phyloP scores from a whole-genome alignment of 2,329 filamentous ascomycete genomes.

The Fonsecaea nubica region DNA sequence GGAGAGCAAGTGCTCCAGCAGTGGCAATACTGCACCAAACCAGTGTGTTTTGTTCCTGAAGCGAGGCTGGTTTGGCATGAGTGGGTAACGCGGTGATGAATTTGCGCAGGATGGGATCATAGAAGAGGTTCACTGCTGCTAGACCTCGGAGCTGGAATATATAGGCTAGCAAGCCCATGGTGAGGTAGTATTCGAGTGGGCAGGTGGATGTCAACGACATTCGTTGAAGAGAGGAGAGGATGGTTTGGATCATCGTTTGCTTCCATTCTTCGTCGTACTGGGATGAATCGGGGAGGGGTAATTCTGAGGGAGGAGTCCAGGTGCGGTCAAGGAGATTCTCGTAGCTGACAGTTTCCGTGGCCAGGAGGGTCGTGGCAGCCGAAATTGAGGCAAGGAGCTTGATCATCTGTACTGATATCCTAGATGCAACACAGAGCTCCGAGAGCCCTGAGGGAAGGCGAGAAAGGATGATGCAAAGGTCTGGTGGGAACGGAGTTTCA shows the following conservation, averaged over 20 bases:
- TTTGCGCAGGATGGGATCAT: constrained; percentile 36
- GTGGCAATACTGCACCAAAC: constrained; percentile 35
- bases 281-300: constrained; percentile 4
- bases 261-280: constrained; percentile 22
- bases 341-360: constrained; percentile 7
- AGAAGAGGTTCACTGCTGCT: constrained; percentile 34
- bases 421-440: constrained; percentile 31
- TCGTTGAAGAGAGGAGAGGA: constrained; percentile 37
- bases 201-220: constrained; percentile 30
- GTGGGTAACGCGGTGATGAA: constrained; percentile 33
- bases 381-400: constrained; percentile 33
- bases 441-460: constrained; percentile 34
- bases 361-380: constrained; percentile 16
- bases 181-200: constrained; percentile 31
- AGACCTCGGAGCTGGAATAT: constrained; percentile 34
- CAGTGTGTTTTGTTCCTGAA: constrained; percentile 28
- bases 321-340: constrained; percentile 11
- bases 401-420: constrained; percentile 36
- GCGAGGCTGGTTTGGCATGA: constrained; percentile 23
- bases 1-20: constrained; percentile 33
- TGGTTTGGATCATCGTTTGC: constrained; percentile 26
- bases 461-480: constrained; percentile 32
- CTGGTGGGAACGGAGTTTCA: constrained; percentile 31
- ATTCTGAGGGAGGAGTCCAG: background rate
- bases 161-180: constrained; percentile 34